A percentile compares a stretch with the other conserved stretches of the same genome.
Evolutionary conservation across 2,329 filamentous ascomycete genomes (phyloP).

Genomic region (Fusarium nematophilum): DNA sequence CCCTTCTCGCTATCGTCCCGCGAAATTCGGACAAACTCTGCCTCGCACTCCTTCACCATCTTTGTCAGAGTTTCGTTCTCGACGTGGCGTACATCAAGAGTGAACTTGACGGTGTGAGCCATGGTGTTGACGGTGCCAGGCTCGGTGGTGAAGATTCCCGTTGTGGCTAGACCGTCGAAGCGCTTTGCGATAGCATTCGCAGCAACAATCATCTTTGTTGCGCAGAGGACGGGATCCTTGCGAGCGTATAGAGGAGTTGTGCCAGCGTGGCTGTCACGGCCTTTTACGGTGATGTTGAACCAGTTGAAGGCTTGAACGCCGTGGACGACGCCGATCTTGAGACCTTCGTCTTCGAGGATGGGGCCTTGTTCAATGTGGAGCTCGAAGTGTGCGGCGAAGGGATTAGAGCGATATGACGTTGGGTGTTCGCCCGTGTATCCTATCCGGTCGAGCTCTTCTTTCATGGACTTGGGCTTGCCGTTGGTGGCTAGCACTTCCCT

Average conservation of each 20-base stretch:
- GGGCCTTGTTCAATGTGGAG: conserved; percentile 81
- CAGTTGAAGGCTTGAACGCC: conserved; percentile 43
- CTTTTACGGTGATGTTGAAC: conserved; percentile 41
- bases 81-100: conserved; percentile 70
- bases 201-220: conserved; percentile 44
- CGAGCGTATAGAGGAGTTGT: conserved; percentile 46
- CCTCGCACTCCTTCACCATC: conserved; percentile 59
- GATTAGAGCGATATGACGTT: conserved; percentile 46
- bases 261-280: conserved; percentile 43
- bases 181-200: conserved; percentile 41
- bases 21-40: conserved; percentile 61
- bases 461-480: conserved; percentile 40
- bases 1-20: conserved; percentile 61
- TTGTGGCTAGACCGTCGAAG: conserved; percentile 42
- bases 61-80: conserved; percentile 63
- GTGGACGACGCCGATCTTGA: conserved; percentile 34
- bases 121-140: conserved; percentile 78
- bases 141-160: conserved; percentile 41
- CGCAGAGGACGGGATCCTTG: conserved; percentile 46
- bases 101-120: conserved; percentile 72
- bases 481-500: conserved; percentile 63
- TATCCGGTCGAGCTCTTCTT: conserved; percentile 72
- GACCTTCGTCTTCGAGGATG: conserved; percentile 27
- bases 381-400: conserved; percentile 82
- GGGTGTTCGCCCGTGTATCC: conserved; percentile 71